phyloP scores from a whole-genome alignment of 78 protist genomes.

The Diacronema lutheri region DNA sequence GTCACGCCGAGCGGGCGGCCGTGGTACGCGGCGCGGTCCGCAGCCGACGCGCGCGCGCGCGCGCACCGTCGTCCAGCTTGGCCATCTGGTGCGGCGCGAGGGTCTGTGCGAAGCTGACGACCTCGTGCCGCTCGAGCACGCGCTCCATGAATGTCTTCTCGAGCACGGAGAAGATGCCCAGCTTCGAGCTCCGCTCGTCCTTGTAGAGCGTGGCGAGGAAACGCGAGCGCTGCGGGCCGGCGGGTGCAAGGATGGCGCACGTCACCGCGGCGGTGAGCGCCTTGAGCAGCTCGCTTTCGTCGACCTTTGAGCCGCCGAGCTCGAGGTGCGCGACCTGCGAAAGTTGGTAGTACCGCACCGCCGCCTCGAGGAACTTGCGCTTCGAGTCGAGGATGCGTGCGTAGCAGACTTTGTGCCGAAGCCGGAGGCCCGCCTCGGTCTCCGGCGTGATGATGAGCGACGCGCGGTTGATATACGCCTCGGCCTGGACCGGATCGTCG shows the following conservation, averaged over 20 bases:
- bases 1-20: no score
- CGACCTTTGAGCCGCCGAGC: not conserved
- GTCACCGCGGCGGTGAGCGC: conserved; percentile 59
- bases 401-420: conserved; percentile 34
- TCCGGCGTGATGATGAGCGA: conserved; percentile 1
- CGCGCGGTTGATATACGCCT: conserved; percentile 69
- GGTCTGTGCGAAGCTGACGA: conserved; percentile 55
- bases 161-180: conserved; percentile 45
- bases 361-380: conserved; percentile 27
- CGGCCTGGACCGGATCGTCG: conserved; percentile 75
- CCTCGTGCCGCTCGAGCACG: conserved; percentile 61
- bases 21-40: no score
- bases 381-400: conserved; percentile 44
- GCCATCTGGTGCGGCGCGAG: conserved; percentile 77
- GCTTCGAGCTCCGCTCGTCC: conserved; percentile 77
- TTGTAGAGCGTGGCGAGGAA: conserved; percentile 83
- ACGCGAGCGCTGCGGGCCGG: conserved; percentile 91
- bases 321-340: not conserved
- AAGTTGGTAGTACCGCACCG: conserved; percentile 9
- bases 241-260: conserved; percentile 85
- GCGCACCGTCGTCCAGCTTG: conserved; percentile 63
- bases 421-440: not conserved
- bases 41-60: no score
- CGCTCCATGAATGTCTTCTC: conserved; percentile 78
- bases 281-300: not conserved